A percentile compares a stretch with the other conserved stretches of the same genome.
Conservation (phyloP, 768 basidiomycete species). For the Tricholoma hemisulphureum region DNA sequence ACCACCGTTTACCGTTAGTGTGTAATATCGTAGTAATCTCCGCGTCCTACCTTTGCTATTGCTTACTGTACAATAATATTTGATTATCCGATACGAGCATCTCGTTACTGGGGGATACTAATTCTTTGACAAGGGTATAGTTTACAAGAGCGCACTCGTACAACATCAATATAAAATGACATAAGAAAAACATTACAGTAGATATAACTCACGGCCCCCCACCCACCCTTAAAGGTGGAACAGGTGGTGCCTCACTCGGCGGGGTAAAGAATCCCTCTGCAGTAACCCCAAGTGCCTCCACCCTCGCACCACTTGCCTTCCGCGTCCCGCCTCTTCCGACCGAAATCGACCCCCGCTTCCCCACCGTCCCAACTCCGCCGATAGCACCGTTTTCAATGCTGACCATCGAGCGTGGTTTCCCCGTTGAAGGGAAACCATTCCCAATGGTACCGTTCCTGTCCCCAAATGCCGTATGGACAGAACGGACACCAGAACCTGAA, state of each 20-base stretch:
- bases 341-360: conserved; percentile 59
- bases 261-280: conserved; percentile 77
- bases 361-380: conserved; percentile 23
- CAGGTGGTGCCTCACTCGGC: conserved; percentile 39
- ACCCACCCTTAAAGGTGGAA: conserved; percentile 19
- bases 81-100: too few species aligned
- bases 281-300: conserved; percentile 73
- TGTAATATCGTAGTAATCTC: too few species aligned
- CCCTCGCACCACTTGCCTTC: conserved; percentile 69
- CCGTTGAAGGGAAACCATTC: conserved; percentile 28
- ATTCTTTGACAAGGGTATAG: too few species aligned
- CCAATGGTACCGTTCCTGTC: conserved; percentile 18
- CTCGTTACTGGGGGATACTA: too few species aligned
- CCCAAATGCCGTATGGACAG: conserved; percentile 34
- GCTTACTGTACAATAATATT: too few species aligned
- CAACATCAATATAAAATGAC: not conserved
- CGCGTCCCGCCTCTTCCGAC: conserved; percentile 59
- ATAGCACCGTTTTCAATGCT: conserved; percentile 54
- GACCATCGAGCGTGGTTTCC: conserved; percentile 56
- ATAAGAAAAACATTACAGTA: not conserved
- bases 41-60: too few species aligned
- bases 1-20: too few species aligned
- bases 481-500: conserved; percentile 24
- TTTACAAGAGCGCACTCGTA: not conserved
- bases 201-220: not conserved